Base-by-base conservation (phyloP, 768 basidiomycete species). In the Suillus variegatus region DNA sequence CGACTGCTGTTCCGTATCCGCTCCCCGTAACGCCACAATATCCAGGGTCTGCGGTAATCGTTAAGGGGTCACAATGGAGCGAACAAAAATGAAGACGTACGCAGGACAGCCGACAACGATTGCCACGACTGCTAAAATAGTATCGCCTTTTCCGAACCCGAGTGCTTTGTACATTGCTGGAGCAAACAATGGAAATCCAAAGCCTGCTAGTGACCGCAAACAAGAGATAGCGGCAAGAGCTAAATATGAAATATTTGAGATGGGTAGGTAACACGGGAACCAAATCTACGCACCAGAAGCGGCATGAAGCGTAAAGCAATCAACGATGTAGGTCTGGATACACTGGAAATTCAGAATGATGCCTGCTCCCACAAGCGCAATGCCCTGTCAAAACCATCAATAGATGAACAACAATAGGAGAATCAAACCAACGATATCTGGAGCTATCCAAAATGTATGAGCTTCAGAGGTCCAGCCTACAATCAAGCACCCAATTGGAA, bases 101-200 rank as follows among this genome's bases (percentile, higher is more conserved):
- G 82, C 78, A 9, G 90, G 89, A 66, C 86, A 85, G 18, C 90
- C 90, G 16, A 92, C 74, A 1, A 74, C 82, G 62, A 92, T 85
- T 2, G 88, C 80, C 2, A 84, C 67, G 10, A 72, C 81, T 0
- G 90, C 90, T 7, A 93, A 80, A 4, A 93, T 79, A 0, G 90
- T 89, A 67, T 87, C 76, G 9, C 88, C 89, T 66, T 87, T 89
- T 0, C 91, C 92, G 64, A 88, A 89, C 4, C 90, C 92, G 0
- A 93, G 78, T 16, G 79, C 77, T 0, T 79, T 73, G 75, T 85
- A 93, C 86, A 93, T 90, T 46, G 83, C 78, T 22, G 89, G 87
- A 4, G 88, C 90, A 69, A 93, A 93, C 16, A 94, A 76, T 3
- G 92, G 93, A 72, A 94, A 93, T 2, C 84, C 87, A 62, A 91